These are phyloP conservation scores for Trichoderma polysporum DNA, from an alignment of 2,329 filamentous ascomycete species.

Conservation along the genomic window DNA sequence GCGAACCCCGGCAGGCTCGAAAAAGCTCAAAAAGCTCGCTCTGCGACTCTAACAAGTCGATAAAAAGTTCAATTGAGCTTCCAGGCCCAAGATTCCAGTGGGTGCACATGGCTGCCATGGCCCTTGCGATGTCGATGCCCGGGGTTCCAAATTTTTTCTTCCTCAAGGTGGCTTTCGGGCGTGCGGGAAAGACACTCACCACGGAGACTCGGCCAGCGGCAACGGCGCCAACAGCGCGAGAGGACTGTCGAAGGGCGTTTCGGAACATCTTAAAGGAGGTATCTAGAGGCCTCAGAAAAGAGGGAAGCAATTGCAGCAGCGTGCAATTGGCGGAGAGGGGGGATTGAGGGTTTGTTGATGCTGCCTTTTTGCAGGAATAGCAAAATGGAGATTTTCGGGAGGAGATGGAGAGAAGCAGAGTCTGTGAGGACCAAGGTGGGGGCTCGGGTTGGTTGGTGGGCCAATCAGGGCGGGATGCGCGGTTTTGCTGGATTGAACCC, in stretches of 20 bases:
- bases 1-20: slow-evolving; percentile 27
- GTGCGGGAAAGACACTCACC: slow-evolving; percentile 68
- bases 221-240: slow-evolving; percentile 90
- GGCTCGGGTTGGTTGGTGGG: slow-evolving; percentile 32
- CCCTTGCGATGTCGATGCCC: slow-evolving; percentile 37
- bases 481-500: slow-evolving; percentile 42
- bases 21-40: slow-evolving; percentile 36
- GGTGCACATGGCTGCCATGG: slow-evolving; percentile 38
- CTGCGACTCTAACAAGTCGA: neutral
- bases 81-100: slow-evolving; percentile 32
- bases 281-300: slow-evolving; percentile 51
- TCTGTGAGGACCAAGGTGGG: slow-evolving; percentile 44
- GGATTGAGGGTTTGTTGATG: slow-evolving; percentile 56
- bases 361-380: slow-evolving; percentile 47
- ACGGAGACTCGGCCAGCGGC: slow-evolving; percentile 88
- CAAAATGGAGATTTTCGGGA: slow-evolving; percentile 47
- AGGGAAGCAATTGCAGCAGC: slow-evolving; percentile 61
- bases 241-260: slow-evolving; percentile 95
- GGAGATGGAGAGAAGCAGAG: slow-evolving; percentile 41
- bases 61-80: slow-evolving; percentile 40
- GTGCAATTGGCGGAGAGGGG: slow-evolving; percentile 60
- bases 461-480: slow-evolving; percentile 39
- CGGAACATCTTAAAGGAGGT: slow-evolving; percentile 80
- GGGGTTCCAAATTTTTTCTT: slow-evolving; percentile 26
- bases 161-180: slow-evolving; percentile 37